Evolutionary conservation across 2,329 filamentous ascomycete genomes (phyloP).

Genomic region (Exutisphaerella laricina): DNA sequence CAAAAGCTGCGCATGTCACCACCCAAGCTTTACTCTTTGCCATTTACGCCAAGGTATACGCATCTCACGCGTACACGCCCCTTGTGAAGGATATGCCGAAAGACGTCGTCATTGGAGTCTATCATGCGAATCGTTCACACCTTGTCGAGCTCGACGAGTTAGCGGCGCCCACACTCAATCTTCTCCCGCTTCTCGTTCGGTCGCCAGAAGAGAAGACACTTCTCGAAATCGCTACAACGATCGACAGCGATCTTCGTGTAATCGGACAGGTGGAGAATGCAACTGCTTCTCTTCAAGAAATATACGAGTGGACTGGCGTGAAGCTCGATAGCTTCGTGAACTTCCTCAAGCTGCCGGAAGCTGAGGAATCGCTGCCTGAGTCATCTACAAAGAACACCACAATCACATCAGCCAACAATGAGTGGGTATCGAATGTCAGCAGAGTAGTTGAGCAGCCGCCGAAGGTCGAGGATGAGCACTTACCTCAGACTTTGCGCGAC

Average conservation of each 20-base stretch:
- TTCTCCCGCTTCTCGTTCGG: slow-evolving; percentile 64
- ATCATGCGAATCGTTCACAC: slow-evolving; percentile 69
- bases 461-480: slow-evolving; percentile 16
- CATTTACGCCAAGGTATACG: slow-evolving; percentile 54
- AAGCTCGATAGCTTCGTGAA: slow-evolving; percentile 72
- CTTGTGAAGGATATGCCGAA: slow-evolving; percentile 9
- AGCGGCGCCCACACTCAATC: slow-evolving; percentile 67
- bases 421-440: slow-evolving; percentile 18
- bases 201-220: slow-evolving; percentile 34
- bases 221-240: slow-evolving; percentile 49
- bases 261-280: slow-evolving; percentile 55
- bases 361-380: slow-evolving; percentile 13
- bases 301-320: slow-evolving; percentile 68
- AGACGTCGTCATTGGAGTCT: slow-evolving; percentile 66
- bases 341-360: slow-evolving; percentile 57
- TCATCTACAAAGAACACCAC: slow-evolving; percentile 8
- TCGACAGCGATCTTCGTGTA: slow-evolving; percentile 63
- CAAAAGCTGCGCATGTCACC: slow-evolving; percentile 54
- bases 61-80: slow-evolving; percentile 22
- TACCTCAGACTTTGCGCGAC: slow-evolving; percentile 10
- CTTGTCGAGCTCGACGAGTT: slow-evolving; percentile 47
- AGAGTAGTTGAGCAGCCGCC: slow-evolving; percentile 6
- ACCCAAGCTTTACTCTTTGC: slow-evolving; percentile 73
- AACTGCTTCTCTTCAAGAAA: slow-evolving; percentile 61
- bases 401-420: slow-evolving; percentile 24